Conservation (phyloP, 2,329 filamentous ascomycete species). For the Scytalidium lignicola region DNA sequence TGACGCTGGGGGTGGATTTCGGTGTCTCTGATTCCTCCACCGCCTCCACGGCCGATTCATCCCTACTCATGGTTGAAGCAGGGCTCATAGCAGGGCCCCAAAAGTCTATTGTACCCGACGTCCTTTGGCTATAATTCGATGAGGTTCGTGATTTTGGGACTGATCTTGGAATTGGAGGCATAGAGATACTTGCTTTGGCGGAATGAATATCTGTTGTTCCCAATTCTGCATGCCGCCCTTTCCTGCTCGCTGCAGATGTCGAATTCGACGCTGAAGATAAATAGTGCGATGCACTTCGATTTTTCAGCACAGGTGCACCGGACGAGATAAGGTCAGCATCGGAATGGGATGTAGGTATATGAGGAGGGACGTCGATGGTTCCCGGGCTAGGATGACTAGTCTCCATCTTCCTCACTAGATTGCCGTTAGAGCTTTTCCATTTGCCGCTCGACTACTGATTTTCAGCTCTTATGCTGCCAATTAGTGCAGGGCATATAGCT, state of each 20-base stretch:
- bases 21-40: constrained; percentile 46
- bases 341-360: background rate
- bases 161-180: constrained; percentile 52
- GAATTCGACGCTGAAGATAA: constrained; percentile 41
- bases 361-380: constrained; percentile 6
- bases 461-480: too few species aligned
- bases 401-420: constrained; percentile 7
- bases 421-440: background rate
- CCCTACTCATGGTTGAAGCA: constrained; percentile 10
- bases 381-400: constrained; percentile 18
- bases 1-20: constrained; percentile 34
- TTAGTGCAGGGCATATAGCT: background rate
- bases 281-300: constrained; percentile 26
- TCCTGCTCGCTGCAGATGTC: constrained; percentile 35
- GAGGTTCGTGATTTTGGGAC: constrained; percentile 32
- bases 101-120: constrained; percentile 37
- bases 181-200: constrained; percentile 57
- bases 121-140: constrained; percentile 26
- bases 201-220: constrained; percentile 52
- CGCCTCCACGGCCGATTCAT: constrained; percentile 43
- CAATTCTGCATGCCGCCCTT: constrained; percentile 54
- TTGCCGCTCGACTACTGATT: background rate
- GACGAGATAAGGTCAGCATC: background rate
- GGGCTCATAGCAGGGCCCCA: constrained; percentile 21
- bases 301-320: background rate